Evolutionary conservation across 179 eudicot species (phyloP).

Genomic region (Silene coronaria): DNA sequence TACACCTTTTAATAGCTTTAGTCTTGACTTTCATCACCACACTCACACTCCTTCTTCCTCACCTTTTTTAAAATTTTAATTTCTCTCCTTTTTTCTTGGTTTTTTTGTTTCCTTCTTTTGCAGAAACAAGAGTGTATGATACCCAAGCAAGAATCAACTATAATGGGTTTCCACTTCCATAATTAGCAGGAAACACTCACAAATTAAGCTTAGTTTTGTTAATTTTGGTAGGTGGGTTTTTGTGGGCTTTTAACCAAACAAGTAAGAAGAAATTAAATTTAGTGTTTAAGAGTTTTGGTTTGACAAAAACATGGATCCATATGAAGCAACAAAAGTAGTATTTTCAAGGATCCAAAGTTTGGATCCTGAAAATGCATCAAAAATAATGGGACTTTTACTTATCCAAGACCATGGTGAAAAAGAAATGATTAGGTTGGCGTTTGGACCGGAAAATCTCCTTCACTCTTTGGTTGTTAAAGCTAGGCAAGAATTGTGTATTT

Average conservation of each 20-base stretch:
- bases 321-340: constrained; percentile 58
- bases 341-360: constrained; percentile 50
- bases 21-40: constrained; percentile 27
- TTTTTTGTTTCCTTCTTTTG: constrained; percentile 6
- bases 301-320: constrained; percentile 51
- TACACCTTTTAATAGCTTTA: constrained; percentile 34
- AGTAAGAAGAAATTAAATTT: not conserved
- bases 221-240: constrained; percentile 24
- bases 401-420: constrained; percentile 53
- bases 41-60: constrained; percentile 13
- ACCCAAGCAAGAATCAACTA: constrained; percentile 14
- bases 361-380: constrained; percentile 79
- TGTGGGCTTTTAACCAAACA: not conserved
- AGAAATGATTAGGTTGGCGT: constrained; percentile 71
- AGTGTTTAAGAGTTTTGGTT: not conserved
- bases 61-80: not conserved
- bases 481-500: constrained; percentile 44
- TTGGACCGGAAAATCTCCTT: constrained; percentile 48
- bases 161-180: constrained; percentile 22
- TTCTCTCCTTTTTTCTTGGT: not conserved
- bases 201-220: not conserved
- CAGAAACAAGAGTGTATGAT: constrained; percentile 21
- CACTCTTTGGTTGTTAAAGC: constrained; percentile 50
- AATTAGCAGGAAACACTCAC: not conserved
- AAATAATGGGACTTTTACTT: constrained; percentile 58